These are phyloP conservation scores for Chrysoporthe cubensis DNA, from an alignment of 2,329 filamentous ascomycete genomes.

Conservation along the genomic window DNA sequence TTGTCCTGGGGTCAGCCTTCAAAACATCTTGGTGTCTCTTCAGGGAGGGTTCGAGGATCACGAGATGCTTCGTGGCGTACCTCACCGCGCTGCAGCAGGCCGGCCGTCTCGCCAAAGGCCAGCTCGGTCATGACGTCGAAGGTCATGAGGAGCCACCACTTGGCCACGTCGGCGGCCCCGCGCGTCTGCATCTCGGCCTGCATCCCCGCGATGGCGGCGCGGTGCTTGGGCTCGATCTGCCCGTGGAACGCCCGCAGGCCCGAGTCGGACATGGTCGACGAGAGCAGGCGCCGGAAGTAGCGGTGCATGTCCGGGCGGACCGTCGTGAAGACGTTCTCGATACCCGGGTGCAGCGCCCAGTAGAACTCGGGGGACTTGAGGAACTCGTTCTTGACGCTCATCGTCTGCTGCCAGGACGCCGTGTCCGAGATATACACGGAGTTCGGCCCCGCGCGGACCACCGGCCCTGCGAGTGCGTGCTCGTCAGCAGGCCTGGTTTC, in stretches of 20 bases:
- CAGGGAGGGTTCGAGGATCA: too few relatives aligned
- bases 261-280: slow-evolving; percentile 43
- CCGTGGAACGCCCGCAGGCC: slow-evolving; percentile 39
- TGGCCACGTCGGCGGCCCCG: slow-evolving; percentile 50
- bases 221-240: slow-evolving; percentile 42
- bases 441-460: slow-evolving; percentile 34
- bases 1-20: too few relatives aligned
- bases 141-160: slow-evolving; percentile 59
- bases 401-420: slow-evolving; percentile 33
- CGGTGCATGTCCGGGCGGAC: slow-evolving; percentile 44
- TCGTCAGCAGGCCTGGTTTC: slow-evolving; percentile 11
- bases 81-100: slow-evolving; percentile 54
- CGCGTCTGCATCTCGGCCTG: slow-evolving; percentile 43
- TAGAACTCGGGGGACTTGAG: slow-evolving; percentile 36
- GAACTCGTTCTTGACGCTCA: slow-evolving; percentile 37
- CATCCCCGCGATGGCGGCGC: slow-evolving; percentile 48
- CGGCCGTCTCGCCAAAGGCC: slow-evolving; percentile 58
- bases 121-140: slow-evolving; percentile 59
- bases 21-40: too few relatives aligned
- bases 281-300: slow-evolving; percentile 46
- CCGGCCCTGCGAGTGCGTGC: not conserved
- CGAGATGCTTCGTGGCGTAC: slow-evolving; percentile 37
- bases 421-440: slow-evolving; percentile 35
- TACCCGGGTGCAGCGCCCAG: slow-evolving; percentile 24
- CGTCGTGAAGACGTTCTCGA: slow-evolving; percentile 45